Conservation (phyloP, 441 rosid genomes). For the Daphne laureola region DNA sequence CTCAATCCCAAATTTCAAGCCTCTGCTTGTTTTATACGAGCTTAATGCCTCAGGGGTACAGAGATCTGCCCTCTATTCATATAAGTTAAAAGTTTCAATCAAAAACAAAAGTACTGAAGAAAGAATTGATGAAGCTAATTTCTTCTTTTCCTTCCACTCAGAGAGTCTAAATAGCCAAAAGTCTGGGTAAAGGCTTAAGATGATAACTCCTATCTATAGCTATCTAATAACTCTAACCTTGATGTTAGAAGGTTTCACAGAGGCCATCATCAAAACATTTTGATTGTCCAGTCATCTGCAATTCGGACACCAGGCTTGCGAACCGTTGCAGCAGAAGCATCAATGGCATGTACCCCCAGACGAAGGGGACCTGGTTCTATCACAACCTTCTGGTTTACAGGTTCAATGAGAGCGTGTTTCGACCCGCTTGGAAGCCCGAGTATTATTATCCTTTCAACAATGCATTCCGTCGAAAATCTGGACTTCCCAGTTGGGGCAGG, state of each 20-base stretch:
- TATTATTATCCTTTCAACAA: constrained; percentile 75
- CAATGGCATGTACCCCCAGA: constrained; percentile 25
- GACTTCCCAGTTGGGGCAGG: constrained; percentile 25
- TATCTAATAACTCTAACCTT: too few relatives aligned
- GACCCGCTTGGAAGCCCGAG: constrained; percentile 49
- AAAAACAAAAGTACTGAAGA: too few relatives aligned
- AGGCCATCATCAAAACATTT: constrained; percentile 51
- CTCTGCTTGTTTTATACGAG: too few relatives aligned
- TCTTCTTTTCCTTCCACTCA: too few relatives aligned
- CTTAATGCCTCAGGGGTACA: too few relatives aligned
- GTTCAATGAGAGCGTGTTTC: constrained; percentile 57
- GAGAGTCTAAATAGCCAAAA: too few relatives aligned
- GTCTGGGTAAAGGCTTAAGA: too few relatives aligned
- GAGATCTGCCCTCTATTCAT: too few relatives aligned
- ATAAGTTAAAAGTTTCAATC: too few relatives aligned
- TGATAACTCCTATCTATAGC: too few relatives aligned
- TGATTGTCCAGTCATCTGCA: constrained; percentile 74
- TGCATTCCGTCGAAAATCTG: constrained; percentile 42
- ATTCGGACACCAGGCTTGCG: constrained; percentile 81
- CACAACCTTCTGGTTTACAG: constrained; percentile 47
- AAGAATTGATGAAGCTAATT: too few relatives aligned
- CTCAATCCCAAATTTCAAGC: too few relatives aligned
- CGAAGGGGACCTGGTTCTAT: constrained; percentile 61
- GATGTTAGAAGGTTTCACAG: not conserved
- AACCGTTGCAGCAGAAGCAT: constrained; percentile 50